Evolutionary conservation across 768 basidiomycete species (phyloP), one percentile per base, ranked within the genome.

Genomic region (Boletus sp.): DNA sequence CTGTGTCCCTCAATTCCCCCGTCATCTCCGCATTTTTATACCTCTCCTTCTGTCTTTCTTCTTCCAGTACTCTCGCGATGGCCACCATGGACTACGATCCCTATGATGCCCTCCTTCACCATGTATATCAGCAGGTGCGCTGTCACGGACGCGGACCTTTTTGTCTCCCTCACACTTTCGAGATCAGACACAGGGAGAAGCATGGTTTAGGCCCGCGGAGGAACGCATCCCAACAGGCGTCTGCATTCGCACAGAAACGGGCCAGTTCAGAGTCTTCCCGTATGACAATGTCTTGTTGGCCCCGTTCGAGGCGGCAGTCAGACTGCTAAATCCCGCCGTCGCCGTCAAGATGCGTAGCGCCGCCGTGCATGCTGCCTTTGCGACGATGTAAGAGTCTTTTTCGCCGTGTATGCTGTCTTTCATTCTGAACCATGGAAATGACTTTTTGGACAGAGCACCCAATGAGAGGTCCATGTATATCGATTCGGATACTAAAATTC

Each of bases 171-270:
- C 52, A 58, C 36, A 12, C 20, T 12, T 51, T 58, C 36, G 56
- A 73, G 33, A 39, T 54, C 77, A 90, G 87, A 91, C 90, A 0
- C 87, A 90, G 69, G 84, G 86, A 10, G 87, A 90, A 64, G 84
- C 87, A 1, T 92, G 90, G 90, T 91, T 91, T 72, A 90, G 90
- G 69, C 89, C 90, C 15, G 81, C 87, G 4, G 87, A 87, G 65
- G 89, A 91, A 69, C 85, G 84, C 60, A 76, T 90, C 41, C 82
- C 87, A 45, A 86, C 85, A 0, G 90, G 90, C 52, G 89, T 92
- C 62, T 91, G 87, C 65, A 73, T 91, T 42, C 80, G 90, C 59
- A 82, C 89, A 7, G 83, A 84, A 42, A 75, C 80, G 8, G 83
- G 84, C 37, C 77, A 81, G 30, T 92, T 87, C 72, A 83, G 92